phyloP scores from a whole-genome alignment of 768 basidiomycete species.

The Cystofilobasidium capitatum region DNA sequence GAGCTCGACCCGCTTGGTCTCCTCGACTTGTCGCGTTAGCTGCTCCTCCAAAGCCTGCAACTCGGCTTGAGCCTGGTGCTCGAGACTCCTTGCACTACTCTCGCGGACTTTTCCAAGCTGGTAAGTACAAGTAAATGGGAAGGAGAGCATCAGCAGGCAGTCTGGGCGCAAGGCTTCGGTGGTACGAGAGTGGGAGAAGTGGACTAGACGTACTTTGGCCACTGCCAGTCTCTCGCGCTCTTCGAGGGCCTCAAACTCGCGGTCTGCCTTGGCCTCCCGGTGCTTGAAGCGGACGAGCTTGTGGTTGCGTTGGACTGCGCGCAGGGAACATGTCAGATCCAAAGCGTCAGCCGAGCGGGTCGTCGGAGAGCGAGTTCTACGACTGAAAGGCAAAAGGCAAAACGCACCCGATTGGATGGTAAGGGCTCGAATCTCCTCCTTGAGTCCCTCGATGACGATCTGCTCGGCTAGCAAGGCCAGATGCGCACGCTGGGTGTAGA shows the following conservation, averaged over 20 bases:
- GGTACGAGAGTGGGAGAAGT: too few relatives aligned
- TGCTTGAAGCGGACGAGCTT: conserved; percentile 18
- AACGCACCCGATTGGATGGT: conserved; percentile 1
- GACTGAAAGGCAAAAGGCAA: background rate
- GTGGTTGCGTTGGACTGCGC: conserved; percentile 13
- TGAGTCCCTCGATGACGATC: conserved; percentile 1
- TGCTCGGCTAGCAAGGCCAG: conserved; percentile 8
- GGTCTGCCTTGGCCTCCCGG: background rate
- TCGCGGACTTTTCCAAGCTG: background rate
- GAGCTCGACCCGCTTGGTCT: conserved; percentile 14
- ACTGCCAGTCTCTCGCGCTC: background rate
- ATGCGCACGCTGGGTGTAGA: conserved; percentile 6
- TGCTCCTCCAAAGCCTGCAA: too few relatives aligned
- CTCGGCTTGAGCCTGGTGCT: too few relatives aligned
- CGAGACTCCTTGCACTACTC: background rate
- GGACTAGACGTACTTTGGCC: background rate
- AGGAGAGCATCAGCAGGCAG: background rate
- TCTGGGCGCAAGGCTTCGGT: background rate
- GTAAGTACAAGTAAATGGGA: background rate
- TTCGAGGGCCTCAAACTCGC: background rate
- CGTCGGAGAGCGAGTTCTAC: background rate
- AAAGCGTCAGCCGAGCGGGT: background rate
- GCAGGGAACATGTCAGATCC: background rate
- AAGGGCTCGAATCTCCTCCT: background rate
- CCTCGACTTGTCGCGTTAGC: background rate